Conservation (phyloP, 1,139 yeast species). For the Saccharomyces uvarum region DNA sequence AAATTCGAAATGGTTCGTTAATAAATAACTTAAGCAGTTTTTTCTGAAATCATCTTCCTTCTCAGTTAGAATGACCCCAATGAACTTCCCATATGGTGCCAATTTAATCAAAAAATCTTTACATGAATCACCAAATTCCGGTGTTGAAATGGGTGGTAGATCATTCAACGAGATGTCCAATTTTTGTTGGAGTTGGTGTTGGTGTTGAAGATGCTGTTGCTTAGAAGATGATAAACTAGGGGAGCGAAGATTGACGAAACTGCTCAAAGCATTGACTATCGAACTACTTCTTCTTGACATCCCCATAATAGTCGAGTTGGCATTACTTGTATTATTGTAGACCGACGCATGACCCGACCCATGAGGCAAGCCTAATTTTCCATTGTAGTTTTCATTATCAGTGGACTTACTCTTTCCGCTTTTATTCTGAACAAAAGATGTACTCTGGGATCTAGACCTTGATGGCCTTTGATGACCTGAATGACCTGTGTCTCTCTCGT, state of each 20-base stretch:
- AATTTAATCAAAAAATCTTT: conserved; percentile 34
- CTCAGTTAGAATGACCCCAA: conserved; percentile 36
- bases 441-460: background rate
- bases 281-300: conserved; percentile 32
- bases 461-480: background rate
- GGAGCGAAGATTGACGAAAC: conserved; percentile 31
- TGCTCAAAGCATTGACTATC: conserved; percentile 33
- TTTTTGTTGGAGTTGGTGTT: conserved; percentile 8
- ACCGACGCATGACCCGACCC: conserved; percentile 2
- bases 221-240: conserved; percentile 20
- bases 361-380: conserved; percentile 2
- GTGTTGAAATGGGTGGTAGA: conserved; percentile 30
- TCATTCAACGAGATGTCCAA: conserved; percentile 16
- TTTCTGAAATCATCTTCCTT: conserved; percentile 34
- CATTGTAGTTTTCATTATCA: background rate
- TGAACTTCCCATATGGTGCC: conserved; percentile 33
- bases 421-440: background rate
- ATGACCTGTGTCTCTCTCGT: background rate
- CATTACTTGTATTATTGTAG: conserved; percentile 3
- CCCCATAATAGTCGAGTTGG: conserved; percentile 16
- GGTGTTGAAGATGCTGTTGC: conserved; percentile 4
- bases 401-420: background rate
- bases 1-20: conserved; percentile 41
- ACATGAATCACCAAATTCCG: conserved; percentile 32
- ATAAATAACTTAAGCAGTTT: conserved; percentile 35